Evolutionary conservation across 1,284 basidiomycete species (phyloP).

Genomic region (Takashimella tepidaria): DNA sequence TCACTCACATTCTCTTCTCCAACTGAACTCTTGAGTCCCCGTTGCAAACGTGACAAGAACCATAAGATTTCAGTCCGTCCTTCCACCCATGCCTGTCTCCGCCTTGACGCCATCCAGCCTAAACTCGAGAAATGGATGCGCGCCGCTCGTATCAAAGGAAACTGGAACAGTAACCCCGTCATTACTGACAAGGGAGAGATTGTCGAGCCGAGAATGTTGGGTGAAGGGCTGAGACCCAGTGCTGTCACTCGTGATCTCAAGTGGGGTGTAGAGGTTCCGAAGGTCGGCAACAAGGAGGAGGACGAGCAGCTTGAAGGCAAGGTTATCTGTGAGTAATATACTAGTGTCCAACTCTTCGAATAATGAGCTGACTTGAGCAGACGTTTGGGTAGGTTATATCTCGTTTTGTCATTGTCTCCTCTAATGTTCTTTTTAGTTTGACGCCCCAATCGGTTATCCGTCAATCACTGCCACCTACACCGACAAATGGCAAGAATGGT

Average conservation of each 20-base stretch:
- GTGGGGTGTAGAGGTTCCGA: constrained; percentile 94
- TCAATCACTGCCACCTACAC: constrained; percentile 97
- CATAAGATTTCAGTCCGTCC: constrained; percentile 70
- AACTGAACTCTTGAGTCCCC: constrained; percentile 89
- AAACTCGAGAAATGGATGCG: constrained; percentile 85
- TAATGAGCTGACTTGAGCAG: constrained; percentile 48
- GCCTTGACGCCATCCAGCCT: constrained; percentile 77
- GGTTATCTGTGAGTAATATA: constrained; percentile 87
- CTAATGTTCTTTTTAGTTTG: constrained; percentile 61
- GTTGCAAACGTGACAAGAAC: constrained; percentile 79
- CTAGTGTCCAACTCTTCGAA: no score
- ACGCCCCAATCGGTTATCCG: constrained; percentile 94
- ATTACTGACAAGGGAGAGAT: constrained; percentile 82
- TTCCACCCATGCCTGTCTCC: constrained; percentile 93
- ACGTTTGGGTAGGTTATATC: constrained; percentile 66
- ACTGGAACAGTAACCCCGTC: constrained; percentile 89
- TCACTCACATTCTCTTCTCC: constrained; percentile 83
- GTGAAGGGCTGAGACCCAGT: constrained; percentile 73
- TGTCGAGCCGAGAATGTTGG: constrained; percentile 82
- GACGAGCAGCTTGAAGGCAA: constrained; percentile 84
- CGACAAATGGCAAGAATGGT: constrained; percentile 93
- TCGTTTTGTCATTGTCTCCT: neutral
- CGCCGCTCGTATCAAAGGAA: constrained; percentile 68
- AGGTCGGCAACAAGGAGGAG: constrained; percentile 61
- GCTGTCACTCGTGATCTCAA: constrained; percentile 90